Evolutionary conservation across 1,139 yeast genomes (phyloP).

Genomic region (Sugiyamaella japonica): DNA sequence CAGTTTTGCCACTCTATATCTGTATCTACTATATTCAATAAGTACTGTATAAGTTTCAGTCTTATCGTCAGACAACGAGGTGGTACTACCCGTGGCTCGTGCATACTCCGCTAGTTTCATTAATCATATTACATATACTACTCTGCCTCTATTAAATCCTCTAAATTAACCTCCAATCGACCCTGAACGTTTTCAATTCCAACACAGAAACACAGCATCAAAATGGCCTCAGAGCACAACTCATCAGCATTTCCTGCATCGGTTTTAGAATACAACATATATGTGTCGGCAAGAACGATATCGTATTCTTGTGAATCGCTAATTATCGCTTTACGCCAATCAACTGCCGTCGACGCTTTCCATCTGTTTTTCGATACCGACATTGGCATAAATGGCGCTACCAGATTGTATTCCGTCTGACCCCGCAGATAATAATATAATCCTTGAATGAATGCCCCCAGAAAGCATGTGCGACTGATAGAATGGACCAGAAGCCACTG

Average conservation of each 20-base stretch:
- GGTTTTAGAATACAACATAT: neutral
- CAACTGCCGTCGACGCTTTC: constrained; percentile 8
- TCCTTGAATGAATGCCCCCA: constrained; percentile 14
- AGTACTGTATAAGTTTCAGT: no score
- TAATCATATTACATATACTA: neutral
- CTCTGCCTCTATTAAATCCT: neutral
- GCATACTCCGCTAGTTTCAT: neutral
- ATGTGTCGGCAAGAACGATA: constrained; percentile 11
- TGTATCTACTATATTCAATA: no score
- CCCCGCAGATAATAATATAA: constrained; percentile 16
- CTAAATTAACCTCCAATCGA: neutral
- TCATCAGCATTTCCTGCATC: neutral
- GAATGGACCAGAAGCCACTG: constrained; percentile 21
- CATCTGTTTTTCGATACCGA: constrained; percentile 9
- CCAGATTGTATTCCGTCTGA: constrained; percentile 11
- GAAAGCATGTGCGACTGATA: constrained; percentile 18
- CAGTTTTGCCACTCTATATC: no score
- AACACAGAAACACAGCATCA: constrained; percentile 13
- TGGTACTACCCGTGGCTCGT: neutral
- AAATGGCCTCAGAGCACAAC: constrained; percentile 8
- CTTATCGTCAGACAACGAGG: no score
- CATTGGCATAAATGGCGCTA: constrained; percentile 17
- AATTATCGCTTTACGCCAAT: constrained; percentile 6
- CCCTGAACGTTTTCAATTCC: constrained; percentile 9
- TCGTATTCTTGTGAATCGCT: constrained; percentile 9